Conservation (phyloP, 805 yeast species). For the Brettanomyces anomalus region DNA sequence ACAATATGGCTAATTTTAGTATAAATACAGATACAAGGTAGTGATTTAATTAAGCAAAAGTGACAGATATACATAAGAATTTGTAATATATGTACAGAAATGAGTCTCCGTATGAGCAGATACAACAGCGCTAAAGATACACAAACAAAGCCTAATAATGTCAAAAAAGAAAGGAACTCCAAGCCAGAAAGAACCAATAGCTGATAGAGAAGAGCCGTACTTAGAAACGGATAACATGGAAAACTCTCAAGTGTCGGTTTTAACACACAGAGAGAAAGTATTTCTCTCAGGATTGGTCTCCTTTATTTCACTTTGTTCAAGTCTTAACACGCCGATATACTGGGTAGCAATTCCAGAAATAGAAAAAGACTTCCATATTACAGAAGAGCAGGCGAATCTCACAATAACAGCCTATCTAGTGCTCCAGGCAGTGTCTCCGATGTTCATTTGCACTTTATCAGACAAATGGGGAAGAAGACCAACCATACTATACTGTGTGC, state of each 20-base stretch:
- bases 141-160: too few species aligned
- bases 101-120: neutral
- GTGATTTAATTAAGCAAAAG: too few species aligned
- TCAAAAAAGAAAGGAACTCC: too few species aligned
- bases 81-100: neutral
- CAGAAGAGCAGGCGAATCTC: slow-evolving; percentile 51
- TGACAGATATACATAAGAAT: too few species aligned
- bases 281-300: slow-evolving; percentile 33
- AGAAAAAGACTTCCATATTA: slow-evolving; percentile 42
- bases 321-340: slow-evolving; percentile 69
- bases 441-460: slow-evolving; percentile 56
- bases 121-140: too few species aligned
- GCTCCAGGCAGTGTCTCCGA: slow-evolving; percentile 71
- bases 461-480: slow-evolving; percentile 72
- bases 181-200: too few species aligned
- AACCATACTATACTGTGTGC: slow-evolving; percentile 42
- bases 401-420: slow-evolving; percentile 70
- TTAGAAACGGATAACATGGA: too few species aligned
- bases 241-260: neutral
- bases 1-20: too few species aligned
- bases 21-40: too few species aligned
- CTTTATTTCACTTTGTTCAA: slow-evolving; percentile 52
- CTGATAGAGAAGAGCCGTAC: too few species aligned
- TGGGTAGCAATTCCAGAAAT: slow-evolving; percentile 66
- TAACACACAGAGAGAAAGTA: slow-evolving; percentile 26